A percentile compares a stretch with the other conserved stretches of the same genome.
These are phyloP conservation scores for Aspergillus tanneri DNA, from an alignment of 2,329 filamentous ascomycete species.

Conservation along the genomic window DNA sequence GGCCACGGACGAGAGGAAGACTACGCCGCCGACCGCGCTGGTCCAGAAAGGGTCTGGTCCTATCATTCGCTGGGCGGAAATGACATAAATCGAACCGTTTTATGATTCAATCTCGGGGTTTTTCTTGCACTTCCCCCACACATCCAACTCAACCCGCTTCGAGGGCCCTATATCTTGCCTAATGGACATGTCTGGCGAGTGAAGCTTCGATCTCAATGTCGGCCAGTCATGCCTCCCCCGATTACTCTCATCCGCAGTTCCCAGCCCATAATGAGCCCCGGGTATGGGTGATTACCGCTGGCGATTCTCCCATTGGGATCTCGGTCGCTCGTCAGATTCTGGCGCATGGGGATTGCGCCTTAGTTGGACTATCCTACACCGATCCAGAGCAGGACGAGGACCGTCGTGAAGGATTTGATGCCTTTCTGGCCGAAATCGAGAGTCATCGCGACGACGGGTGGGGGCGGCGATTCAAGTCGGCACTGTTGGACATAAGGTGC, in stretches of 20 bases:
- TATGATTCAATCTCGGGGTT: too few species aligned
- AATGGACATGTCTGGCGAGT: slow-evolving; percentile 29
- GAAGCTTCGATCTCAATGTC: slow-evolving; percentile 33
- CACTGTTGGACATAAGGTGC: slow-evolving; percentile 59
- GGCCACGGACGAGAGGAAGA: slow-evolving; percentile 16
- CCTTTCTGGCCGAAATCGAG: slow-evolving; percentile 64
- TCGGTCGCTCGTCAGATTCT: slow-evolving; percentile 78
- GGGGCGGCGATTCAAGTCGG: slow-evolving; percentile 70
- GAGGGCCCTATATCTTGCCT: too few species aligned
- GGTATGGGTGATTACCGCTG: slow-evolving; percentile 89
- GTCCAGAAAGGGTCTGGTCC: slow-evolving; percentile 6
- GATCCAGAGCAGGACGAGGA: slow-evolving; percentile 73
- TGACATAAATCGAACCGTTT: background rate
- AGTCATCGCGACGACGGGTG: slow-evolving; percentile 69
- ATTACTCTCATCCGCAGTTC: slow-evolving; percentile 48
- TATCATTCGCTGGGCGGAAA: background rate
- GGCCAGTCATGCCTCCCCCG: slow-evolving; percentile 36
- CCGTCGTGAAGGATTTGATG: slow-evolving; percentile 74
- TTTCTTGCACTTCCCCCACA: too few species aligned
- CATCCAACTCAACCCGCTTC: too few species aligned
- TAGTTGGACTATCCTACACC: slow-evolving; percentile 74
- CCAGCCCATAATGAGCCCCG: slow-evolving; percentile 67
- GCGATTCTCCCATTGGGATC: slow-evolving; percentile 79
- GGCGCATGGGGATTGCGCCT: slow-evolving; percentile 86
- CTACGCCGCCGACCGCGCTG: slow-evolving; percentile 10